Percentiles rank a stretch among this genome's conserved stretches.
These are phyloP conservation scores for Platanthera zijinensis DNA, from an alignment of 106 monocot genomes.

Conservation along the genomic window DNA sequence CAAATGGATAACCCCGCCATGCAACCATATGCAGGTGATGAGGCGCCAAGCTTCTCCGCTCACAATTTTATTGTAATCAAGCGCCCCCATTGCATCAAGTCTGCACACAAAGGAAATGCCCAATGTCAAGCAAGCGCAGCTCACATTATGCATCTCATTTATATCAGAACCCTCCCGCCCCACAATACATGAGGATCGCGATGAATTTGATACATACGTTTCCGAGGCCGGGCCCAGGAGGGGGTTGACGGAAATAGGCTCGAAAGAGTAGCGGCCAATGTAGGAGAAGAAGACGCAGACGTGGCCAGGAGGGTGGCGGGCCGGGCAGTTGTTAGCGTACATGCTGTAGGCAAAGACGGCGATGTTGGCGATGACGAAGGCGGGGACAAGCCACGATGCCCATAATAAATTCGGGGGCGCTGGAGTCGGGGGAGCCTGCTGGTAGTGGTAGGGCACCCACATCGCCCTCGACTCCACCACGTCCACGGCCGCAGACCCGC, in stretches of 20 bases:
- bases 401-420: constrained; percentile 19
- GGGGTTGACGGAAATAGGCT: constrained; percentile 67
- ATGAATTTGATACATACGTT: constrained; percentile 36
- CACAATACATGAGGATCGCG: neutral
- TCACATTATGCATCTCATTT: neutral
- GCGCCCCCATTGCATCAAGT: constrained; percentile 62
- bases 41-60: constrained; percentile 66
- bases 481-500: neutral
- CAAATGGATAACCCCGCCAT: constrained; percentile 75
- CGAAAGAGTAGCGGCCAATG: constrained; percentile 76
- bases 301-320: constrained; percentile 17
- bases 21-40: constrained; percentile 78
- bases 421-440: neutral
- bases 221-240: constrained; percentile 70
- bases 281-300: constrained; percentile 15
- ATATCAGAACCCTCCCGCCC: too few relatives aligned
- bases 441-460: neutral
- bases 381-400: constrained; percentile 57
- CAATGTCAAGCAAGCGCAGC: neutral
- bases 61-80: constrained; percentile 55
- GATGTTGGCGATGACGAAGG: constrained; percentile 35
- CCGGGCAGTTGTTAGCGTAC: constrained; percentile 82
- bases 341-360: constrained; percentile 53
- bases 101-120: constrained; percentile 13
- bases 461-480: neutral